These are phyloP conservation scores for Globisporangium cystogenes DNA, from an alignment of 352 stramenopile species.

Conservation along the genomic window DNA sequence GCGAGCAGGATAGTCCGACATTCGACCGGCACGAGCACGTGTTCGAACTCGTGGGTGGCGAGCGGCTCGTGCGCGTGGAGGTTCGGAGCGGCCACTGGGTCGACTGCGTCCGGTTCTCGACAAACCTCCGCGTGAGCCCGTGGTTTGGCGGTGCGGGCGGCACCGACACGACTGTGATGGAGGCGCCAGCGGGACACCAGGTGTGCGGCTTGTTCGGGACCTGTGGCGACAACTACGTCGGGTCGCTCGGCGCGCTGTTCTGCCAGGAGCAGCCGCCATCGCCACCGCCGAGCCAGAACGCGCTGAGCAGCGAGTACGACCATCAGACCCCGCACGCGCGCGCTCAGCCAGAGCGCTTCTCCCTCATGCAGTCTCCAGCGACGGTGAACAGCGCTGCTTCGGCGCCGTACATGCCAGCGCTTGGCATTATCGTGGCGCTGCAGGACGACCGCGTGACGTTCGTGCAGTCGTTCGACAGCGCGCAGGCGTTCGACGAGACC, in stretches of 20 bases:
- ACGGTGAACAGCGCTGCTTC: too few relatives aligned
- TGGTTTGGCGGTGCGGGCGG: slow-evolving; percentile 45
- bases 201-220: slow-evolving; percentile 38
- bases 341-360: slow-evolving; percentile 5
- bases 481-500: slow-evolving; percentile 20
- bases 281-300: neutral
- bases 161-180: slow-evolving; percentile 15
- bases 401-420: neutral
- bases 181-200: slow-evolving; percentile 19
- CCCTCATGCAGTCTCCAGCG: slow-evolving; percentile 1
- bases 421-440: slow-evolving; percentile 19
- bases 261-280: neutral
- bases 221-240: slow-evolving; percentile 27
- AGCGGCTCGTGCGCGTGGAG: slow-evolving; percentile 34
- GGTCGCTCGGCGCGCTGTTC: slow-evolving; percentile 28
- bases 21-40: slow-evolving; percentile 37
- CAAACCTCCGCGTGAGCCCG: slow-evolving; percentile 32
- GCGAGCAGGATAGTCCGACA: slow-evolving; percentile 4
- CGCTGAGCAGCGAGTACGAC: neutral
- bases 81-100: slow-evolving; percentile 47
- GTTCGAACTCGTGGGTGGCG: slow-evolving; percentile 32
- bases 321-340: neutral
- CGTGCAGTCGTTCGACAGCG: slow-evolving; percentile 29
- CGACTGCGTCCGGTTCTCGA: slow-evolving; percentile 40
- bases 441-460: slow-evolving; percentile 10